Evolutionary conservation across 2,329 filamentous ascomycete genomes (phyloP).

Genomic region (Trichoderma harzianum): DNA sequence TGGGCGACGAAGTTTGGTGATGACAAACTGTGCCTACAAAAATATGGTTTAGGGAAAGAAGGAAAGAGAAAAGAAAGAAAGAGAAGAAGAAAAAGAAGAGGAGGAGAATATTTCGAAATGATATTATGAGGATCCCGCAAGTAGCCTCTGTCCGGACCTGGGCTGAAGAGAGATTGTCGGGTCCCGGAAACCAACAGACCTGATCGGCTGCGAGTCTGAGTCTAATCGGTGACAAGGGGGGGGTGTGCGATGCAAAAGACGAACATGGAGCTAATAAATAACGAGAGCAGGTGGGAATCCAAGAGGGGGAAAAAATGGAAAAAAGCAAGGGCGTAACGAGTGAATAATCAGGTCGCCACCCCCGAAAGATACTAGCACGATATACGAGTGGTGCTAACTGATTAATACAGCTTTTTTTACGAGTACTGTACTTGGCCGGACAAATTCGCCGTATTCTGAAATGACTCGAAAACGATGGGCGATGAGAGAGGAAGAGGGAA

Average conservation of each 20-base stretch:
- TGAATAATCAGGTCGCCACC: slow-evolving; percentile 14
- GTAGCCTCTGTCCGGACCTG: not conserved
- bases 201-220: slow-evolving; percentile 18
- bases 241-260: slow-evolving; percentile 5
- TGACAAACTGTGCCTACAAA: not conserved
- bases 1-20: not conserved
- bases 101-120: not conserved
- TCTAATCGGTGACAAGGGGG: slow-evolving; percentile 17
- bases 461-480: not conserved
- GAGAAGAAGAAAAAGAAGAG: not conserved
- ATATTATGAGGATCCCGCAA: not conserved
- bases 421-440: not conserved
- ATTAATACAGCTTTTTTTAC: not conserved
- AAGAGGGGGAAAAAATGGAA: not conserved
- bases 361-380: not conserved
- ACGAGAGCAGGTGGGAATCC: slow-evolving; percentile 3
- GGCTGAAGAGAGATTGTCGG: slow-evolving; percentile 17
- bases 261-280: slow-evolving; percentile 7
- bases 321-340: not conserved
- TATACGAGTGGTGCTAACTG: not conserved
- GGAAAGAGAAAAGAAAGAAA: not conserved
- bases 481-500: not conserved
- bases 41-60: not conserved
- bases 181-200: slow-evolving; percentile 12
- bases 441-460: not conserved